Conservation (phyloP, 441 rosid genomes). For the Francoa sonchifolia region DNA sequence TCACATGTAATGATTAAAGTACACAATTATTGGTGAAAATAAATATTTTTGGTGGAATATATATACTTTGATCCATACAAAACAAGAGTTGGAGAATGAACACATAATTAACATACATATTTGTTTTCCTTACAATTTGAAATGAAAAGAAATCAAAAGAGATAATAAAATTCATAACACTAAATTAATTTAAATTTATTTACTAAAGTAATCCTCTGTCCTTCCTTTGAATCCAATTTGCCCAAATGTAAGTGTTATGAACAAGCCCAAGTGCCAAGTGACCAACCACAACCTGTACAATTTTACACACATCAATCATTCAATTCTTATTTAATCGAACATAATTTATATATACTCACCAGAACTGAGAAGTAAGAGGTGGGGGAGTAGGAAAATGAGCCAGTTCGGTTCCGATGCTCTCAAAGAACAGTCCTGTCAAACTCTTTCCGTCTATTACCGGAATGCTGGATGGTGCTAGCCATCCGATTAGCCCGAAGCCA, state of each 20-base stretch:
- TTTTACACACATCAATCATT: background rate
- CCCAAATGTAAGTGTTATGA: slow-evolving; percentile 77
- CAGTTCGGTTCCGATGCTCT: slow-evolving; percentile 79
- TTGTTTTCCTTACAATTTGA: too few relatives aligned
- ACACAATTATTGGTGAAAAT: too few relatives aligned
- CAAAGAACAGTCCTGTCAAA: slow-evolving; percentile 76
- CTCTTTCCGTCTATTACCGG: slow-evolving; percentile 78
- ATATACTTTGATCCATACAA: too few relatives aligned
- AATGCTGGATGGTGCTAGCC: slow-evolving; percentile 83
- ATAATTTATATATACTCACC: slow-evolving; percentile 23
- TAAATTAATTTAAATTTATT: too few relatives aligned
- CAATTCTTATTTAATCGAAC: too few relatives aligned
- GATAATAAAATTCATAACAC: too few relatives aligned
- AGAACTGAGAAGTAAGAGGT: slow-evolving; percentile 55
- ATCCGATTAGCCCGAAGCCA: slow-evolving; percentile 77
- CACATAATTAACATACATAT: too few relatives aligned
- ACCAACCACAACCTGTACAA: slow-evolving; percentile 57
- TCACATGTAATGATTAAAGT: too few relatives aligned
- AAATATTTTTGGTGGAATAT: too few relatives aligned
- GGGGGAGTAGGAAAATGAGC: slow-evolving; percentile 87
- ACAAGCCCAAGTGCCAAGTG: slow-evolving; percentile 71
- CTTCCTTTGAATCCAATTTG: slow-evolving; percentile 94
- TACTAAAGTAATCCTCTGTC: slow-evolving; percentile 69
- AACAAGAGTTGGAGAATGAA: too few relatives aligned
- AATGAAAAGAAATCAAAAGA: too few relatives aligned